phyloP scores from a whole-genome alignment of 1,284 basidiomycete genomes.

The Coniferiporia weirii region DNA sequence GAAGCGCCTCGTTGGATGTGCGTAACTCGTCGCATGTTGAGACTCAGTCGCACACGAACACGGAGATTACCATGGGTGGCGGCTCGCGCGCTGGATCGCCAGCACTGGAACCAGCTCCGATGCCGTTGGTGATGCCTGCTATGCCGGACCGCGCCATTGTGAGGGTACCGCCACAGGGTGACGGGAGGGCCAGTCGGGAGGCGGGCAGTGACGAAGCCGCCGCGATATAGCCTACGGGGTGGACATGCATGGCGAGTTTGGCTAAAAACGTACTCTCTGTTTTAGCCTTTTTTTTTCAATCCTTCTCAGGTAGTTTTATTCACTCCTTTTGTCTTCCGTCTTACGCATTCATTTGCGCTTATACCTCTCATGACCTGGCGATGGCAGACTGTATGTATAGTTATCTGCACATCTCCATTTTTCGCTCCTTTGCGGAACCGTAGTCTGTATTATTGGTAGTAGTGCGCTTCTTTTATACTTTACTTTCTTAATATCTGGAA shows the following conservation, averaged over 20 bases:
- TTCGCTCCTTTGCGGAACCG: background rate
- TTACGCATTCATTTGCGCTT: background rate
- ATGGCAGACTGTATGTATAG: background rate
- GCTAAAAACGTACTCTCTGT: background rate
- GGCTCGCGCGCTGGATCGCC: conserved; percentile 9
- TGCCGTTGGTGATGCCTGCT: background rate
- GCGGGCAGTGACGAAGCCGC: too few relatives aligned
- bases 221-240: too few relatives aligned
- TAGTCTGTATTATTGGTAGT: background rate
- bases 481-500: too few relatives aligned
- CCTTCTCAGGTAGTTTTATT: background rate
- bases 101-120: background rate
- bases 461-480: too few relatives aligned
- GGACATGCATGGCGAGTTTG: too few relatives aligned
- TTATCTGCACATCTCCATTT: background rate
- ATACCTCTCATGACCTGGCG: background rate
- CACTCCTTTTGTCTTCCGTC: background rate
- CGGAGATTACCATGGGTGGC: conserved; percentile 1
- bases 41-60: conserved; percentile 4
- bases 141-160: conserved; percentile 1
- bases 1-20: conserved; percentile 12
- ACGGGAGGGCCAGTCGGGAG: background rate
- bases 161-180: background rate
- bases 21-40: background rate
- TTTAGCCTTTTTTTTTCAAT: background rate